Percentiles rank a stretch among this genome's conserved stretches.
phyloP scores from a whole-genome alignment of 257 asterid species.

The Jasminum sambac region DNA sequence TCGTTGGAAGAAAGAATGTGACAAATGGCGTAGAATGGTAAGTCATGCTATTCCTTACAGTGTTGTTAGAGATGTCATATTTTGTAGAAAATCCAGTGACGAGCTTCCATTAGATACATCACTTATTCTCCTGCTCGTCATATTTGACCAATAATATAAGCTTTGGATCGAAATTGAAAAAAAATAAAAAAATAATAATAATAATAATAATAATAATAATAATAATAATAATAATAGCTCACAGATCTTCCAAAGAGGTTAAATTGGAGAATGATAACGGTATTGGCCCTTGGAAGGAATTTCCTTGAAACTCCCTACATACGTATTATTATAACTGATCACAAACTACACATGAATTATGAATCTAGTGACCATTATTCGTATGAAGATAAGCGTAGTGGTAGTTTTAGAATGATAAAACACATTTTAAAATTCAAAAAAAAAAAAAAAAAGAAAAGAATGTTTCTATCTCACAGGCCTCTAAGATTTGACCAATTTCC shows the following conservation, averaged over 20 bases:
- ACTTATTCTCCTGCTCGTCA: slow-evolving; percentile 67
- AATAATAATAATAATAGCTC: slow-evolving; percentile 20
- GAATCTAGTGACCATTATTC: neutral
- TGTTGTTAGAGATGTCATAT: slow-evolving; percentile 41
- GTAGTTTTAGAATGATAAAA: neutral
- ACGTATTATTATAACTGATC: slow-evolving; percentile 6
- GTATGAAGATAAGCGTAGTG: neutral
- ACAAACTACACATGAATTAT: slow-evolving; percentile 10
- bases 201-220: neutral
- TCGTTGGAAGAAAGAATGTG: neutral
- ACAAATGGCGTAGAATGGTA: neutral
- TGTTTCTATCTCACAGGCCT: too few species aligned
- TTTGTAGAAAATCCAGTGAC: slow-evolving; percentile 57
- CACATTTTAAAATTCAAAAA: slow-evolving; percentile 18
- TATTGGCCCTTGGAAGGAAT: slow-evolving; percentile 73
- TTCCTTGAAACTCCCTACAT: slow-evolving; percentile 77
- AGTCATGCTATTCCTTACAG: slow-evolving; percentile 30
- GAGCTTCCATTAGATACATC: slow-evolving; percentile 72
- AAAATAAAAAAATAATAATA: neutral
- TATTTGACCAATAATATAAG: slow-evolving; percentile 22
- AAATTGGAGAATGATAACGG: slow-evolving; percentile 55
- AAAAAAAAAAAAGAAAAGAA: too few species aligned
- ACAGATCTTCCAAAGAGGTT: slow-evolving; percentile 39
- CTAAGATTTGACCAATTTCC: too few species aligned
- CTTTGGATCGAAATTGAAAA: neutral